Percentiles rank a stretch among this genome's conserved stretches.
Evolutionary conservation across 352 stramenopile species (phyloP).

Genomic region (Pythium insidiosum): DNA sequence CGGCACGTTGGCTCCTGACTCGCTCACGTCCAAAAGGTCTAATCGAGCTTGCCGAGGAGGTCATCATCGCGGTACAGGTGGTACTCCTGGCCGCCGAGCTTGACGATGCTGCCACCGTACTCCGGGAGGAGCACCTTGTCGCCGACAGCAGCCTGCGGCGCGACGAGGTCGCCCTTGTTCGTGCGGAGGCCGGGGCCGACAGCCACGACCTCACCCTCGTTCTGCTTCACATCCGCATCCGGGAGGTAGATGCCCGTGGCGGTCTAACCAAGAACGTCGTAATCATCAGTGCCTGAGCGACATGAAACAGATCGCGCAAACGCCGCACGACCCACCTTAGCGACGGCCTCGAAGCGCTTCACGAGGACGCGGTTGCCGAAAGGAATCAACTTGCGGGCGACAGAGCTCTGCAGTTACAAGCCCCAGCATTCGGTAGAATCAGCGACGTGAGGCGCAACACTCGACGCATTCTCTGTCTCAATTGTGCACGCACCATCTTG

Average conservation of each 20-base stretch:
- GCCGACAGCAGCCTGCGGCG: constrained; percentile 81
- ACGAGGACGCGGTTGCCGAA: constrained; percentile 95
- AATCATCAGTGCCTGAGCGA: background rate
- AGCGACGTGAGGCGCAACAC: no score
- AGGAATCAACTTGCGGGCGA: constrained; percentile 85
- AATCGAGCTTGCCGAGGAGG: constrained; percentile 96
- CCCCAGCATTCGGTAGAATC: no score
- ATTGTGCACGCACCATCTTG: no score
- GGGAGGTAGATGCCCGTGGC: constrained; percentile 93
- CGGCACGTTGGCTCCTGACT: no score
- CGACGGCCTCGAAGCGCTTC: constrained; percentile 87
- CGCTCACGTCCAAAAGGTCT: no score
- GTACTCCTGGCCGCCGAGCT: constrained; percentile 89
- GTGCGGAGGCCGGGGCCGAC: constrained; percentile 89
- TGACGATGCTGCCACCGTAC: constrained; percentile 92
- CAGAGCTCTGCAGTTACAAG: constrained; percentile 20
- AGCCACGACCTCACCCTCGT: constrained; percentile 92
- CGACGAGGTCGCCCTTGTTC: constrained; percentile 84
- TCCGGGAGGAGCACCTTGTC: constrained; percentile 95
- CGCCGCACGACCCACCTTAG: constrained; percentile 31
- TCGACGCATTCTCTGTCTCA: no score
- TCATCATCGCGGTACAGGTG: constrained; percentile 95
- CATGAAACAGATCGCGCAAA: background rate
- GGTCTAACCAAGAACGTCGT: constrained; percentile 38
- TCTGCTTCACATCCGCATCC: constrained; percentile 89